Evolutionary conservation across 2,329 filamentous ascomycete species (phyloP).

Genomic region (Neonectria punicea): DNA sequence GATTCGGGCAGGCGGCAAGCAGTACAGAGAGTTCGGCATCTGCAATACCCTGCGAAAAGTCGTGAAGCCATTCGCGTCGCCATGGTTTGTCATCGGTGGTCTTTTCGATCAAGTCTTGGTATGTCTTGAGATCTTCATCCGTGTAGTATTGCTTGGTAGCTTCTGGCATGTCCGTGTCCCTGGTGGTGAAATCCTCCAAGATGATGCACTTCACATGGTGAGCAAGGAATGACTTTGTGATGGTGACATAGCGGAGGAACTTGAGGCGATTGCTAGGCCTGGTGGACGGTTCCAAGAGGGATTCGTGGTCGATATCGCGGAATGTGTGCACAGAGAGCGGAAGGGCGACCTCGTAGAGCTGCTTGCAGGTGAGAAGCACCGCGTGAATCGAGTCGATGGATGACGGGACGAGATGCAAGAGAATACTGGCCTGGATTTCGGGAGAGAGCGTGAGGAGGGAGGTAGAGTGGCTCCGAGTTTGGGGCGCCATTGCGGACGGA

Average conservation of each 20-base stretch:
- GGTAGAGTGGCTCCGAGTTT: background rate
- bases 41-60: background rate
- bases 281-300: background rate
- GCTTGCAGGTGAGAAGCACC: slow-evolving; percentile 11
- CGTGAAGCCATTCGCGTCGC: slow-evolving; percentile 6
- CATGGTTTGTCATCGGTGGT: background rate
- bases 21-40: slow-evolving; percentile 8
- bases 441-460: slow-evolving; percentile 3
- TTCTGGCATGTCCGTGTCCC: background rate
- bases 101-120: background rate
- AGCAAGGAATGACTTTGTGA: slow-evolving; percentile 14
- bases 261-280: slow-evolving; percentile 5
- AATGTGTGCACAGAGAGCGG: slow-evolving; percentile 9
- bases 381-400: background rate
- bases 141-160: background rate
- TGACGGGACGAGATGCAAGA: background rate
- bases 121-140: background rate
- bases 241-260: slow-evolving; percentile 13
- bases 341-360: slow-evolving; percentile 1
- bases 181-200: background rate
- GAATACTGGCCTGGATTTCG: slow-evolving; percentile 1
- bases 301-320: background rate
- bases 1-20: background rate
- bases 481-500: background rate
- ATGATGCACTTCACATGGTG: slow-evolving; percentile 2